Conservation (phyloP, 257 asterid genomes). For the Gentiana dahurica region DNA sequence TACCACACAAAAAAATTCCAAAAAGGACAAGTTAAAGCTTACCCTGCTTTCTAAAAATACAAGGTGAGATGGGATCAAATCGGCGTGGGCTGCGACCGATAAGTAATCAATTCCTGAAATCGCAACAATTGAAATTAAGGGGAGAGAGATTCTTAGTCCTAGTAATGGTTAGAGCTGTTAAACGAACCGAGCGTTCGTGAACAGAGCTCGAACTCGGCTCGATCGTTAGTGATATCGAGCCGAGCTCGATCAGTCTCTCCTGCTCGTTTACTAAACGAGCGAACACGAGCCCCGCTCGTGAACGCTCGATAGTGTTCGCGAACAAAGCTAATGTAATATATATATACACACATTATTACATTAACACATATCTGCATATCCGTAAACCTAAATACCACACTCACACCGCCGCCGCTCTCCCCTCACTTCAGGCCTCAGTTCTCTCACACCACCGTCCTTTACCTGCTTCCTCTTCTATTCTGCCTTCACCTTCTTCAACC, state of each 20-base stretch:
- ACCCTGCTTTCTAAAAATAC: conserved; percentile 78
- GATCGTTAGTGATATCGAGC: no score
- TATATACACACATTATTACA: not conserved
- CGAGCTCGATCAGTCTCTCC: no score
- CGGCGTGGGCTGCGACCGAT: conserved; percentile 89
- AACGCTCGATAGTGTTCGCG: not conserved
- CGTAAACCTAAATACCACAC: no score
- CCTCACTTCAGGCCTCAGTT: not conserved
- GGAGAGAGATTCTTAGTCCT: no score
- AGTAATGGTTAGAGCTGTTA: no score
- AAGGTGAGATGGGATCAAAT: conserved; percentile 69
- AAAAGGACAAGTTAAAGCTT: conserved; percentile 14
- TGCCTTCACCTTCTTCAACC: no score
- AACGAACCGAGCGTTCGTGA: no score
- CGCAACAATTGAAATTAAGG: not conserved
- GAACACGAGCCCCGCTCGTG: not conserved
- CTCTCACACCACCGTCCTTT: no score
- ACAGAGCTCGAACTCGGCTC: no score
- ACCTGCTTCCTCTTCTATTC: no score
- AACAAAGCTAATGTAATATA: not conserved
- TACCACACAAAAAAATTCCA: not conserved
- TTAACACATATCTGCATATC: no score
- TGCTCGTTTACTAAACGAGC: not conserved
- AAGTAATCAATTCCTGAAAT: conserved; percentile 79
- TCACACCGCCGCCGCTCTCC: not conserved